phyloP scores from a whole-genome alignment of 306 rosid genomes.

The Dalbergia cultrata region DNA sequence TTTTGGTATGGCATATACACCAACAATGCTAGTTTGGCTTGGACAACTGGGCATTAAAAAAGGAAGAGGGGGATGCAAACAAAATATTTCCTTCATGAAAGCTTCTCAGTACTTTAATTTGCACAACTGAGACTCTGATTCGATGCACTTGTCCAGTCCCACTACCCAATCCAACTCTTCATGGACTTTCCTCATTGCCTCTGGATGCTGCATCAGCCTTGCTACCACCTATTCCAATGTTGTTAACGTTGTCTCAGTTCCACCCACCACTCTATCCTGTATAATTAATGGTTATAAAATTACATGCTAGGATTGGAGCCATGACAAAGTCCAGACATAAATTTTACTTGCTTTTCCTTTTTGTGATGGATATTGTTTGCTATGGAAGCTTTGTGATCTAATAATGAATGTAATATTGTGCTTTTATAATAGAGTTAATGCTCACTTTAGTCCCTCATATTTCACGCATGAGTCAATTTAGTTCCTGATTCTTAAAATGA shows the following conservation, averaged over 20 bases:
- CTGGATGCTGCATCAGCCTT: neutral
- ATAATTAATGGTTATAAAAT: neutral
- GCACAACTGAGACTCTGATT: constrained; percentile 39
- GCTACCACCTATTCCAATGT: constrained; percentile 54
- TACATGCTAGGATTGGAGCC: neutral
- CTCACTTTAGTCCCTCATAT: too few relatives aligned
- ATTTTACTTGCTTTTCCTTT: neutral
- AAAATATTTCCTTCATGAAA: neutral
- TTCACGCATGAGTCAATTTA: too few relatives aligned
- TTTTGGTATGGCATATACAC: neutral
- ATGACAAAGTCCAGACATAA: neutral
- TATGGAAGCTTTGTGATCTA: neutral
- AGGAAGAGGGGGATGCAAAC: neutral
- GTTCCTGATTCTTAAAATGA: too few relatives aligned
- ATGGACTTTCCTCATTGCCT: neutral
- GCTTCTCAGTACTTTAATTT: constrained; percentile 28
- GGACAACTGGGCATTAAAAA: neutral
- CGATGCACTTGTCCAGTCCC: constrained; percentile 43
- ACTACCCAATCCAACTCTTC: constrained; percentile 8
- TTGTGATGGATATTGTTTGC: neutral
- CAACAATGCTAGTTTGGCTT: constrained; percentile 37
- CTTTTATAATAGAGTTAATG: too few relatives aligned
- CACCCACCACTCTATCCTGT: constrained; percentile 55
- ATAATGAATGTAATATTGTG: neutral
- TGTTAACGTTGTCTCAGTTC: constrained; percentile 47